Base-by-base conservation (phyloP, 345 rosid genomes). In the Eucalyptus pauciflora region DNA sequence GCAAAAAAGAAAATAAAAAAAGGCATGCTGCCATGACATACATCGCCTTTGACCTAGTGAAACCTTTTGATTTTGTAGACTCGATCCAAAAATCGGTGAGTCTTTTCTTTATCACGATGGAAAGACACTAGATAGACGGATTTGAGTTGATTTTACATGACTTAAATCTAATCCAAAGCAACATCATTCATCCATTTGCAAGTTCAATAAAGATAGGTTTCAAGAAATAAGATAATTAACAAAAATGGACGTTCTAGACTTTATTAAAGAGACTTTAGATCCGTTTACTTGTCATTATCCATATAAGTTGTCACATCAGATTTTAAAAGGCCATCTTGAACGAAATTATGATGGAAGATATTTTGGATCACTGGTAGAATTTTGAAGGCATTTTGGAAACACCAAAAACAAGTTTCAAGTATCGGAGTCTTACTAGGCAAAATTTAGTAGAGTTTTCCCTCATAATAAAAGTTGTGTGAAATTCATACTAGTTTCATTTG, bases 131-230 rank as follows among this genome's bases (percentile, higher is more conserved):
- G 56, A 51, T 1, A 51, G 0, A 51, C 0, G 1, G 8, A 16
- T 51, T 0, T 17, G 0, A 51, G 56, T 51, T 51, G 54, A 6
- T 51, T 50, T 50, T 51, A 51, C 8, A 0, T 2, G 20, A 6
- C 54, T 16, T 51, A 16, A 51, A 51, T 51, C 56, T 51, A 51
- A 51, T 51, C 20, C 0, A 51, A 51, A 51, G 56, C 56, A 16
- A 51, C 1, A 0, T 16, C 56, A 51, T 51, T 51, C 22, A 16
- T 51, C 20, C 22, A 51, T 58, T 1, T 25, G 0, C 1, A 51
- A 51, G 8, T 51, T 51, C 0, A 0, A 51, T 17, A 51, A 51
- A 51, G 4, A 51, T 51, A 16, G 54, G 54, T 51, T 51, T 51
- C 8, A 16, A 51, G 22, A 51, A 51, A 17, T 51, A 20, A 51